Conservation (phyloP, 805 yeast species). For the Starmerella vaccinii region DNA sequence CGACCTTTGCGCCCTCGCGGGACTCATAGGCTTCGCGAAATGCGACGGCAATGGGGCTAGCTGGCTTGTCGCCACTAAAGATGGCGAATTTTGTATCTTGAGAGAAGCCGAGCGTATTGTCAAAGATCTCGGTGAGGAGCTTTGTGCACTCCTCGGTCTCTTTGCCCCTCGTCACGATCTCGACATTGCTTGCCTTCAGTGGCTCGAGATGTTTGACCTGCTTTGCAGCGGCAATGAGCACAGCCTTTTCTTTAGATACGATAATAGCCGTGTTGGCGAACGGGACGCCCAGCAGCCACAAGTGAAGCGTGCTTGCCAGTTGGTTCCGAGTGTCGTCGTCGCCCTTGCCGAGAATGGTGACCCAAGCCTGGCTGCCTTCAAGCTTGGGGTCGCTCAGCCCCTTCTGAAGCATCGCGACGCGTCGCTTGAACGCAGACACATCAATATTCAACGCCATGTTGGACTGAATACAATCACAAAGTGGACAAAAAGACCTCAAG, state of each 20-base stretch:
- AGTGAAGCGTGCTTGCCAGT: slow-evolving; percentile 71
- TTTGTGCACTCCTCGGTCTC: slow-evolving; percentile 65
- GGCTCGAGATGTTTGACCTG: slow-evolving; percentile 71
- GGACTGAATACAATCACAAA: not conserved
- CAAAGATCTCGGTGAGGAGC: slow-evolving; percentile 50
- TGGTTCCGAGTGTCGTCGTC: slow-evolving; percentile 85
- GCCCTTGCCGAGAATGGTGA: slow-evolving; percentile 72
- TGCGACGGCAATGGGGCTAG: slow-evolving; percentile 64
- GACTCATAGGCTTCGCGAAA: slow-evolving; percentile 33
- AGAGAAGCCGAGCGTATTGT: slow-evolving; percentile 25
- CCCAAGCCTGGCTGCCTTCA: slow-evolving; percentile 40
- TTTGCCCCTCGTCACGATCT: slow-evolving; percentile 67
- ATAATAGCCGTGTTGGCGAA: slow-evolving; percentile 82
- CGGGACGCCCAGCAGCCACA: slow-evolving; percentile 87
- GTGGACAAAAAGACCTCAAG: not conserved
- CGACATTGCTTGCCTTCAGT: slow-evolving; percentile 40
- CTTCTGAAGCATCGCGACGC: slow-evolving; percentile 28
- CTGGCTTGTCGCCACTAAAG: slow-evolving; percentile 64
- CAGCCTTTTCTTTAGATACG: slow-evolving; percentile 47
- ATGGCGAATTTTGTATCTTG: slow-evolving; percentile 47
- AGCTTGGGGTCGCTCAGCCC: slow-evolving; percentile 29
- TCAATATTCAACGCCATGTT: slow-evolving; percentile 26
- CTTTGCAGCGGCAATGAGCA: slow-evolving; percentile 68
- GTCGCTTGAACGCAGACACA: slow-evolving; percentile 28
- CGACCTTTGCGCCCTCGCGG: slow-evolving; percentile 30